phyloP scores from a whole-genome alignment of 2,329 filamentous ascomycete species.

The Penicillium sp. region DNA sequence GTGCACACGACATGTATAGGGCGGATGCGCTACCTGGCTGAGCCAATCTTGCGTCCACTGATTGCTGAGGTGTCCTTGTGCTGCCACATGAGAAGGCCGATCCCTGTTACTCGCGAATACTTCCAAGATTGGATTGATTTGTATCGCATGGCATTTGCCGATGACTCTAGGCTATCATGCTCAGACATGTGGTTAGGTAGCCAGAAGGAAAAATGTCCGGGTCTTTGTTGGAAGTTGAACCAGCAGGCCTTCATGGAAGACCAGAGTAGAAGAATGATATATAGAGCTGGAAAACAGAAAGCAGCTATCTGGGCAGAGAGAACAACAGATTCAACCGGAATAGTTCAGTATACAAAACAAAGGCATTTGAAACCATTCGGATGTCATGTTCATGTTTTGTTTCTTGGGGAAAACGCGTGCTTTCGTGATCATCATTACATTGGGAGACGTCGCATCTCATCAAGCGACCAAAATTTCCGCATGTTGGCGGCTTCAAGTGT shows the following conservation, averaged over 20 bases:
- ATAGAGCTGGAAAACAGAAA: background rate
- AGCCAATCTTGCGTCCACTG: background rate
- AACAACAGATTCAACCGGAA: background rate
- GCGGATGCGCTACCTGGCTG: background rate
- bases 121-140: background rate
- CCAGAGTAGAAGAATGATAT: too few species aligned
- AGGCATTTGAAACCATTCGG: background rate
- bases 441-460: slow-evolving; percentile 71
- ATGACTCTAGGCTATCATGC: background rate
- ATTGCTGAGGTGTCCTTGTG: background rate
- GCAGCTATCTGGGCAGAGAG: background rate
- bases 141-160: background rate
- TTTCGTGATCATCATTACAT: slow-evolving; percentile 52
- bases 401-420: background rate
- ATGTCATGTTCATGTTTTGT: background rate
- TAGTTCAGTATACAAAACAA: background rate
- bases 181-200: background rate
- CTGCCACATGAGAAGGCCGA: background rate
- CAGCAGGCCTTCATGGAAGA: too few species aligned
- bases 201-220: background rate
- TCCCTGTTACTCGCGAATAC: too few species aligned
- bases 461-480: slow-evolving; percentile 75
- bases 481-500: slow-evolving; percentile 83
- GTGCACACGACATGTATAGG: background rate
- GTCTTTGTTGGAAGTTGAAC: background rate